Conservation (phyloP, 2,329 filamentous ascomycete species). For the Pseudopithomyces chartarum region DNA sequence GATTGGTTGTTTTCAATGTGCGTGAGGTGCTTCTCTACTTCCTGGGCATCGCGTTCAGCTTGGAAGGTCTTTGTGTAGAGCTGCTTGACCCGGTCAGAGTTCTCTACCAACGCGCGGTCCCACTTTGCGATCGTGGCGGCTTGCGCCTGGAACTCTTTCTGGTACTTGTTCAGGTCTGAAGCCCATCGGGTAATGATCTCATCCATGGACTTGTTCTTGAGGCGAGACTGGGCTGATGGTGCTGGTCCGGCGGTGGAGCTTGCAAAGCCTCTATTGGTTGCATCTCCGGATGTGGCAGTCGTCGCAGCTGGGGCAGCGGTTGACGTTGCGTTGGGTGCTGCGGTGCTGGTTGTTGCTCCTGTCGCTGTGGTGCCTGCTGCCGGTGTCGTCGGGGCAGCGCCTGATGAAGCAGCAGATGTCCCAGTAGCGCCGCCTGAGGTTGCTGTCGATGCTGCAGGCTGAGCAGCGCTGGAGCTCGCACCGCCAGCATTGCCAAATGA, state of each 20-base stretch:
- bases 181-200: conserved; percentile 98
- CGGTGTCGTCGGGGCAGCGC: conserved; percentile 18
- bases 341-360: conserved; percentile 14
- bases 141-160: conserved; percentile 93
- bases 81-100: conserved; percentile 92
- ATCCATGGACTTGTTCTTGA: conserved; percentile 99
- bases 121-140: conserved; percentile 85
- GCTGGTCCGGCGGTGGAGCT: conserved; percentile 80
- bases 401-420: conserved; percentile 15
- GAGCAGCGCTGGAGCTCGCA: neutral
- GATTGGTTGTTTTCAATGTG: conserved; percentile 91
- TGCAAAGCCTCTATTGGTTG: conserved; percentile 55
- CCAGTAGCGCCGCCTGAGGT: conserved; percentile 3
- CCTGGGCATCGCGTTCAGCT: conserved; percentile 87
- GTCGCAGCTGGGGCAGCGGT: conserved; percentile 24
- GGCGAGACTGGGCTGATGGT: conserved; percentile 78
- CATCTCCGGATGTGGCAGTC: conserved; percentile 23
- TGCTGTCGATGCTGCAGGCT: conserved; percentile 1
- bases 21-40: conserved; percentile 89
- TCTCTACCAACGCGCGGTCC: conserved; percentile 92
- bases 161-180: conserved; percentile 91
- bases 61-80: conserved; percentile 91
- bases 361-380: conserved; percentile 24
- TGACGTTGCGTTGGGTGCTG: neutral
- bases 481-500: conserved; percentile 18